phyloP scores from a whole-genome alignment of 129 eudicot species.

The Calendula officinalis region DNA sequence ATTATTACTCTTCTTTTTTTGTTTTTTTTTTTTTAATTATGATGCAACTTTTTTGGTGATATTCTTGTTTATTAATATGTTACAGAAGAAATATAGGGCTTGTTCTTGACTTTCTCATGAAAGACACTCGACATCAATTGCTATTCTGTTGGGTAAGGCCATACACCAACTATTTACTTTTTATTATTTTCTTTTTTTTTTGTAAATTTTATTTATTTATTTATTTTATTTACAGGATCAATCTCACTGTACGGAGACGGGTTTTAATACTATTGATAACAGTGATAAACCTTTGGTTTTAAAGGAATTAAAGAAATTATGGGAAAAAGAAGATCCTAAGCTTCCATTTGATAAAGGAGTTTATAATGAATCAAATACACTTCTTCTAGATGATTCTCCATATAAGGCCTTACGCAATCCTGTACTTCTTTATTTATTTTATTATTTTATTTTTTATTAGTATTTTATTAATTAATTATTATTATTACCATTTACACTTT shows the following conservation, averaged over 20 bases:
- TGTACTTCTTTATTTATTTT: constrained; percentile 32
- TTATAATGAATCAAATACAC: constrained; percentile 65
- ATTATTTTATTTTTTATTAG: background rate
- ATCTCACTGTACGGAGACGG: constrained; percentile 66
- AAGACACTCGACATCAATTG: constrained; percentile 40
- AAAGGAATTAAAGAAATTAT: constrained; percentile 74
- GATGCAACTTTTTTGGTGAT: constrained; percentile 20
- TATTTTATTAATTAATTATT: background rate
- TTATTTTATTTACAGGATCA: constrained; percentile 62
- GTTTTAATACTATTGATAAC: constrained; percentile 56
- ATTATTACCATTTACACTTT: background rate
- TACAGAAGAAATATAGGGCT: constrained; percentile 65
- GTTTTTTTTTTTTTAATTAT: constrained; percentile 1
- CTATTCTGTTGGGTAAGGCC: constrained; percentile 81
- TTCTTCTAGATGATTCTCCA: constrained; percentile 81
- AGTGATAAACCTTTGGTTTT: constrained; percentile 57
- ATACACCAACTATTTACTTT: background rate
- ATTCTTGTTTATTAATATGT: constrained; percentile 6
- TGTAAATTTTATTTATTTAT: background rate
- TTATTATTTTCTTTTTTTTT: background rate
- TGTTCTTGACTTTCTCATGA: constrained; percentile 66
- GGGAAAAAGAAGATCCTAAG: constrained; percentile 61
- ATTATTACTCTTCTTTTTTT: background rate
- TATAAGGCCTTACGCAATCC: constrained; percentile 76
- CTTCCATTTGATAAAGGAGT: constrained; percentile 77